phyloP scores from a whole-genome alignment of 495 filamentous ascomycete genomes.

The Zalerion maritima region DNA sequence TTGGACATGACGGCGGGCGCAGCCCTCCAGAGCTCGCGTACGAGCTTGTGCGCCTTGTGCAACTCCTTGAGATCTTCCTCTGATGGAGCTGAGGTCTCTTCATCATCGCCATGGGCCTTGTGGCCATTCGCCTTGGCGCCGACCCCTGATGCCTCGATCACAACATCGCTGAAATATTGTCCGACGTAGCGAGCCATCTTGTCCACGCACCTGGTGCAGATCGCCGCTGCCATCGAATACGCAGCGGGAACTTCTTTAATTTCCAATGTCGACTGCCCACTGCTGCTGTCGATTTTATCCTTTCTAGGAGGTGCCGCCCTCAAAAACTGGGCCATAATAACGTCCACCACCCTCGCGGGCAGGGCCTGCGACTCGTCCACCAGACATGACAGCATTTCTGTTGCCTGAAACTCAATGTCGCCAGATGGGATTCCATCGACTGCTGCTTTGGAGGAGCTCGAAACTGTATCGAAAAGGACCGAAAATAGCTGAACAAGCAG shows the following conservation, averaged over 20 bases:
- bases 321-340: conserved; percentile 89
- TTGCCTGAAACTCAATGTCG: conserved; percentile 89
- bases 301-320: conserved; percentile 55
- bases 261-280: conserved; percentile 56
- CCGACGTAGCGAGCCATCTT: conserved; percentile 88
- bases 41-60: conserved; percentile 72
- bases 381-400: conserved; percentile 62
- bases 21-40: conserved; percentile 89
- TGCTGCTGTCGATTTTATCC: conserved; percentile 37
- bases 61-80: conserved; percentile 79
- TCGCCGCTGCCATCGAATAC: conserved; percentile 88
- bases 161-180: conserved; percentile 94
- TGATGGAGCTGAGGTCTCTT: conserved; percentile 42
- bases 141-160: conserved; percentile 65
- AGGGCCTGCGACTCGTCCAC: conserved; percentile 78
- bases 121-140: conserved; percentile 33
- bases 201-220: conserved; percentile 81
- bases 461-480: conserved; percentile 83
- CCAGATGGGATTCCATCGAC: conserved; percentile 70
- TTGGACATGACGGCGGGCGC: conserved; percentile 79
- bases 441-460: conserved; percentile 54
- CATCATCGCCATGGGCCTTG: conserved; percentile 48
- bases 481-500: conserved; percentile 71
- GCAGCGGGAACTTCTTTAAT: conserved; percentile 78
- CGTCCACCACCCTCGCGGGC: conserved; percentile 72